Evolutionary conservation across 2,329 filamentous ascomycete species (phyloP).

Genomic region (Mycocentrospora acerina): DNA sequence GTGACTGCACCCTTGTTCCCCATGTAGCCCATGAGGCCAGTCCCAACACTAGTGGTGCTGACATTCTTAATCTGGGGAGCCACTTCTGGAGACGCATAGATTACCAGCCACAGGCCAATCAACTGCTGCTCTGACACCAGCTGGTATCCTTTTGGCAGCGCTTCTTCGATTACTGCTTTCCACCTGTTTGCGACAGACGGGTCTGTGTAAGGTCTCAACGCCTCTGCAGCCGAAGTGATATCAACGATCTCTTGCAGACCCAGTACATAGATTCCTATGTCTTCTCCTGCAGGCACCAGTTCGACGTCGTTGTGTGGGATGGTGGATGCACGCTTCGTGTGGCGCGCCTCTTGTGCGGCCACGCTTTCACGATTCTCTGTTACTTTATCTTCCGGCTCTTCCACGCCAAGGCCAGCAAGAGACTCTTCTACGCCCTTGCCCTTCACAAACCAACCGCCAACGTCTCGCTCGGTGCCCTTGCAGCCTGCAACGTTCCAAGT

Average conservation of each 20-base stretch:
- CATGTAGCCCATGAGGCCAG: slow-evolving; percentile 87
- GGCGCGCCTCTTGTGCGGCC: slow-evolving; percentile 50
- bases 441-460: slow-evolving; percentile 84
- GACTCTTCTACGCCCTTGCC: slow-evolving; percentile 69
- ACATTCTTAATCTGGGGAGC: slow-evolving; percentile 75
- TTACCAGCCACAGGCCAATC: slow-evolving; percentile 77
- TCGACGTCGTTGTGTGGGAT: slow-evolving; percentile 49
- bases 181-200: slow-evolving; percentile 71
- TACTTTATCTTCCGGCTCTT: slow-evolving; percentile 27
- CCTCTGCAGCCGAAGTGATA: slow-evolving; percentile 75
- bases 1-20: slow-evolving; percentile 94
- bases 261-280: slow-evolving; percentile 87
- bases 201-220: slow-evolving; percentile 75
- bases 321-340: slow-evolving; percentile 45
- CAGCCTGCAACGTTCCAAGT: slow-evolving; percentile 93
- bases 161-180: slow-evolving; percentile 73
- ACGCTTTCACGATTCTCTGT: slow-evolving; percentile 47
- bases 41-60: slow-evolving; percentile 81
- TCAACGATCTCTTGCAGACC: slow-evolving; percentile 93
- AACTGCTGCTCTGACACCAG: slow-evolving; percentile 81
- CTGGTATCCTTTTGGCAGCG: slow-evolving; percentile 74
- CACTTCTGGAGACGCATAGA: slow-evolving; percentile 81
- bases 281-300: slow-evolving; percentile 58
- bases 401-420: slow-evolving; percentile 56
- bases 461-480: slow-evolving; percentile 81